Base-by-base conservation (phyloP, 129 eudicot species). In the Chrysanthemum makinoi region DNA sequence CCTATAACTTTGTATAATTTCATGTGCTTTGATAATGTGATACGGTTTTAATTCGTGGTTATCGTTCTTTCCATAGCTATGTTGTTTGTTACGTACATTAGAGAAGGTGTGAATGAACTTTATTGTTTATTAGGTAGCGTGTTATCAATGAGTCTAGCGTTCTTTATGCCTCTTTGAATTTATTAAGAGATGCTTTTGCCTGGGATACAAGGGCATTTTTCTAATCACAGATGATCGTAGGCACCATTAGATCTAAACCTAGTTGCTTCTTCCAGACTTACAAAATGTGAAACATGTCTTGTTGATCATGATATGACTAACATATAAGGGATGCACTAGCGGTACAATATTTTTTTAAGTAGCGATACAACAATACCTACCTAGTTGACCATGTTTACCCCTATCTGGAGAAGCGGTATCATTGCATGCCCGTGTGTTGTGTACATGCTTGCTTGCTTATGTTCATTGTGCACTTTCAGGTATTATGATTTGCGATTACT, bases 181-280 rank as follows among this genome's bases (percentile, higher is more conserved):
- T 22, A 24, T 14, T 51, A 44, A 48, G 62, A n/a, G 59, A 51
- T 0, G 3, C 33, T 18, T 53, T 33, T 65, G 7, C 46, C 17
- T 30, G 20, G 43, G 56, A 70, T 70, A 11, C 8, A 55, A 55
- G 52, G 19, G 56, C 19, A 13, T 11, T 6, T 49, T 20, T 57
- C 54, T 44, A 43, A 30, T 50, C 1, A 2, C 58, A 22, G 75
- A 57, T 58, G 17, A 71, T 22, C 14, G 35, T 18, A 30, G 51
- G 77, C 63, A 47, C 28, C 30, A 56, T 17, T 50, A 62, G 52
- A 30, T 63, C 33, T 63, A 51, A 73, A 51, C 54, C 69, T 62
- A 73, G 53, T 50, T 39, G 44, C 46, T 39, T 39, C 46, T 39
- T 39, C 10, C 46, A 39, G 46, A 39, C 46, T 39, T 39, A 6